Percentiles rank a stretch among this genome's conserved stretches.
Conservation (phyloP, 2,329 filamentous ascomycete genomes). For the Sporothrix pallida region DNA sequence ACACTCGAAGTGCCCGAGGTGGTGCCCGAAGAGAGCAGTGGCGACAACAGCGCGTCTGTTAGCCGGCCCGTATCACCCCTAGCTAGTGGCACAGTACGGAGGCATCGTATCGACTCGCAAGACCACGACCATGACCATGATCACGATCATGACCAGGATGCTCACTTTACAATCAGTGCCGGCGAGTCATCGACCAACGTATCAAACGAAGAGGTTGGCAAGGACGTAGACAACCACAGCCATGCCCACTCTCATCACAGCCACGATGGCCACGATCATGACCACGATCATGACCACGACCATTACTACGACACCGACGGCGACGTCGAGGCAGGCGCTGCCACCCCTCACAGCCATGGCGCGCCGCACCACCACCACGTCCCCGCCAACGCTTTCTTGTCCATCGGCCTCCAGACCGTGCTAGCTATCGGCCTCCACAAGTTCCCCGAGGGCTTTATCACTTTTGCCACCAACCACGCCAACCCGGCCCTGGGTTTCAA, state of each 20-base stretch:
- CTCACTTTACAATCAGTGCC: neutral
- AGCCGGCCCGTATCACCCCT: neutral
- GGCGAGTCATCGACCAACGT: conserved; percentile 25
- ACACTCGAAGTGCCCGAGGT: conserved; percentile 37
- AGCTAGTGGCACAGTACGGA: neutral
- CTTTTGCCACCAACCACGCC: conserved; percentile 95
- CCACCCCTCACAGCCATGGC: conserved; percentile 43
- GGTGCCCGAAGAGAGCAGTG: conserved; percentile 44
- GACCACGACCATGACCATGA: conserved; percentile 39
- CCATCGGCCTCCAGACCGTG: conserved; percentile 93
- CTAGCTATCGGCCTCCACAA: conserved; percentile 96
- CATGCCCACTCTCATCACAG: conserved; percentile 30
- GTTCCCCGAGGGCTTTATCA: conserved; percentile 85
- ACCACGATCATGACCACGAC: conserved; percentile 24
- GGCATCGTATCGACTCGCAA: conserved; percentile 4
- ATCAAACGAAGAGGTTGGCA: conserved; percentile 40
- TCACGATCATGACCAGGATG: conserved; percentile 38
- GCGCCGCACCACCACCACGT: conserved; percentile 85
- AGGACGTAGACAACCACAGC: neutral
- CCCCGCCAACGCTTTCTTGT: conserved; percentile 88
- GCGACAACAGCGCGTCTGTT: conserved; percentile 32
- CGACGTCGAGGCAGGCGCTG: conserved; percentile 36
- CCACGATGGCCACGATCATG: neutral
- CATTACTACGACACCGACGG: conserved; percentile 35
- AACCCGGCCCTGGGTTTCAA: conserved; percentile 87